phyloP scores from a whole-genome alignment of 768 basidiomycete species.

The Boletus coccyginus region DNA sequence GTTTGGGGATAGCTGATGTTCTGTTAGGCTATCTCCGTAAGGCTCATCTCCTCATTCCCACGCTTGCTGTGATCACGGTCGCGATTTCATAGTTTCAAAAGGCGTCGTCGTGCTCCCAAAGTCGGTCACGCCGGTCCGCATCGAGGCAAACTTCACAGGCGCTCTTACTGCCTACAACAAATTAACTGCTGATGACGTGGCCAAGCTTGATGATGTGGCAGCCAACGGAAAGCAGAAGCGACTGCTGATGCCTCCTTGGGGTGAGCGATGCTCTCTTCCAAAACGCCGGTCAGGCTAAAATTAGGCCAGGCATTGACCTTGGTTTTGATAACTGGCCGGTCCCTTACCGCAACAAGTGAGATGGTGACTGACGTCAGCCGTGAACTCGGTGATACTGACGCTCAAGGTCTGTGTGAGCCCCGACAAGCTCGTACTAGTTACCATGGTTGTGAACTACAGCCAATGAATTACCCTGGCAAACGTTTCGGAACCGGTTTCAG shows the following conservation, averaged over 20 bases:
- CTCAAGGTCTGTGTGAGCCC: neutral
- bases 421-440: neutral
- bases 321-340: constrained; percentile 66
- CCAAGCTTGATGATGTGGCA: constrained; percentile 52
- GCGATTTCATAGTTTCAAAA: constrained; percentile 48
- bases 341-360: constrained; percentile 5
- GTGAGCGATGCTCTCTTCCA: constrained; percentile 38
- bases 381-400: neutral
- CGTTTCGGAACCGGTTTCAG: neutral
- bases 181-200: constrained; percentile 51
- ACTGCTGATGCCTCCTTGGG: constrained; percentile 69
- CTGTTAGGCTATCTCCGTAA: constrained; percentile 62
- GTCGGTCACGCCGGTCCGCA: constrained; percentile 70
- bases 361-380: neutral
- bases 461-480: neutral
- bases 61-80: constrained; percentile 2
- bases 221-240: constrained; percentile 65
- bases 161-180: constrained; percentile 44
- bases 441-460: neutral
- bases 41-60: constrained; percentile 16
- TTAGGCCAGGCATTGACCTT: constrained; percentile 52
- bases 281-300: constrained; percentile 12
- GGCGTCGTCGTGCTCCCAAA: constrained; percentile 69
- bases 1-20: constrained; percentile 52
- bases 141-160: constrained; percentile 57